Evolutionary conservation across 163 green algal genomes (phyloP), one percentile per base, ranked within the genome.

Genomic region (Scenedesmus sp.): DNA sequence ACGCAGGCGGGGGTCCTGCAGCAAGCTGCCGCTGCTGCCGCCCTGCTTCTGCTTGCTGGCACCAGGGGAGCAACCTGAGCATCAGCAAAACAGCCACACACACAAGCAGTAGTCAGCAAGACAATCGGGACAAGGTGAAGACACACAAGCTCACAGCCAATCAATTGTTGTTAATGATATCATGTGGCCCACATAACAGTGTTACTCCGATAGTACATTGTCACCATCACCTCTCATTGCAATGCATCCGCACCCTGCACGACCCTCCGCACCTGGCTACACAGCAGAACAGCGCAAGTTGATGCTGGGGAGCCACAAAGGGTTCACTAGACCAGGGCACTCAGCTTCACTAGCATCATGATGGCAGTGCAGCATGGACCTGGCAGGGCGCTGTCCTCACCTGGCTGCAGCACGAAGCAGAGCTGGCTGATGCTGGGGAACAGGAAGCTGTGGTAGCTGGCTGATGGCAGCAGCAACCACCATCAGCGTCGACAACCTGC

Each of bases 341-440:
- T 16, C 12, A 61, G 9, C 51, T 22, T 12, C 24, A 22, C 51
- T 22, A 61, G 1, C 12, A 22, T 61, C 1, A 22, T 61, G 12
- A 61, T 22, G 12, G 24, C 10, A 61, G 13, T 53, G 51, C 51
- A 35, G 22, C 22, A 35, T 72, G 22, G 2, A 35, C 53, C 53
- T 20, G 12, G 53, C 16, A 5, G 56, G 16, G 30, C 2, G 10
- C 61, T 5, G 2, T 15, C 9, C 78, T 59, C 42, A 83, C 78
- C 82, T 78, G 82, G 82, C 51, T 88, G 85, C 70, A 85, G 15
- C n/a, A 89, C 68, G 33, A 90, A 90, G 85, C 72, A 85, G 4
- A 90, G 46, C 43, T 84, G 42, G 35, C 22, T 70, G 33, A 90
- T 78, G 20, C 65, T 42, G 9, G 85, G 85, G 51, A 90, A 90